Evolutionary conservation across 75 land plant species (phyloP).

Genomic region (Sequoia sempervirens): DNA sequence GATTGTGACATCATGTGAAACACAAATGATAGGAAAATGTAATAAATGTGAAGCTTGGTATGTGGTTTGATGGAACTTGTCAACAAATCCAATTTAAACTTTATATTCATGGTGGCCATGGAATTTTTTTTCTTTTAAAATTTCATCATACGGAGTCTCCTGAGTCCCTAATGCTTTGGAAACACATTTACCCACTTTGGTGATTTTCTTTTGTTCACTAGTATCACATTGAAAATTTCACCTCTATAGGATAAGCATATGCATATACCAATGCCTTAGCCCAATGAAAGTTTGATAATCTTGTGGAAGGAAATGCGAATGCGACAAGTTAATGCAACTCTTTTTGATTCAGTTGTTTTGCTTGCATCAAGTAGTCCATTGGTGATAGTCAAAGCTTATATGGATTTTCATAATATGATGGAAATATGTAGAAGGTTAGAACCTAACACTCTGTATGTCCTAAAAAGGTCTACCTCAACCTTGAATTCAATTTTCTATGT

Average conservation of each 20-base stretch:
- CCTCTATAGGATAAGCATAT: neutral
- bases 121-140: neutral
- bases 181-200: too few relatives aligned
- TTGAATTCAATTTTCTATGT: too few relatives aligned
- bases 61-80: neutral
- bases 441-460: too few relatives aligned
- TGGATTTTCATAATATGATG: too few relatives aligned
- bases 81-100: neutral
- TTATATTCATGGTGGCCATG: neutral
- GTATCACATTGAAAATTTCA: too few relatives aligned
- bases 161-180: neutral
- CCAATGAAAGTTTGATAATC: neutral
- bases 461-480: too few relatives aligned
- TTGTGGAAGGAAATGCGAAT: neutral
- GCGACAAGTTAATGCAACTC: neutral
- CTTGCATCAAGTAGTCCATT: too few relatives aligned
- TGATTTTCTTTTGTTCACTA: too few relatives aligned
- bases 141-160: neutral
- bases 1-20: neutral
- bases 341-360: too few relatives aligned
- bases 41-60: neutral
- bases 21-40: neutral
- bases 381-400: too few relatives aligned
- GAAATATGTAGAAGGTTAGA: too few relatives aligned
- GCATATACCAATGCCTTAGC: neutral